phyloP scores from a whole-genome alignment of 2,329 filamentous ascomycete species.

The Aspergillus latus region DNA sequence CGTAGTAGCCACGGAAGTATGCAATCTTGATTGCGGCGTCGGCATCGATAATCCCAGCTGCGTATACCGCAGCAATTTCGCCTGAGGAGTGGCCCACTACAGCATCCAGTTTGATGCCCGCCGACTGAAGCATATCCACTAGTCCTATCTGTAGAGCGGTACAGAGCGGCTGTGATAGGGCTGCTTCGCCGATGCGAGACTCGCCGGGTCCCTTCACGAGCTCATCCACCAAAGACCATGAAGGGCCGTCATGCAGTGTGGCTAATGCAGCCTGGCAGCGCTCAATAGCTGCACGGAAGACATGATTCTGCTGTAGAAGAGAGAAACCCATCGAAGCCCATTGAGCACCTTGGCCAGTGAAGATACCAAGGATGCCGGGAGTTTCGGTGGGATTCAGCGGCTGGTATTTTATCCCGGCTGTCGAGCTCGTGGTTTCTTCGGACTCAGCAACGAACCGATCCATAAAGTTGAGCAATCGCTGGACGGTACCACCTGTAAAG shows the following conservation, averaged over 20 bases:
- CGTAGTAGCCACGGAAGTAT: constrained; percentile 44
- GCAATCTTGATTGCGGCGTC: constrained; percentile 43
- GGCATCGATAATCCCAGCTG: neutral
- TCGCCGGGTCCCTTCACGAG: constrained; percentile 1
- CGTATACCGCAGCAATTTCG: constrained; percentile 45
- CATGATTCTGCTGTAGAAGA: neutral
- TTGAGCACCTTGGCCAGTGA: constrained; percentile 15
- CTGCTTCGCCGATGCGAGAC: constrained; percentile 24
- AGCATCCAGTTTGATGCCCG: constrained; percentile 24
- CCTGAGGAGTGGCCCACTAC: constrained; percentile 35
- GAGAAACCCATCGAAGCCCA: constrained; percentile 24
- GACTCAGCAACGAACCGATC: neutral
- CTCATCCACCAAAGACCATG: neutral
- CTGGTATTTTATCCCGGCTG: neutral
- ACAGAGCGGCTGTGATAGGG: constrained; percentile 31
- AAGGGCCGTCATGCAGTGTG: constrained; percentile 5
- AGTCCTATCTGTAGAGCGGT: constrained; percentile 33
- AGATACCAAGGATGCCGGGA: constrained; percentile 10
- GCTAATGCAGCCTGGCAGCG: neutral
- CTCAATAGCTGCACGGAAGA: neutral
- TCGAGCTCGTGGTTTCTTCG: neutral
- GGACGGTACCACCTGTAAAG: neutral
- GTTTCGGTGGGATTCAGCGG: neutral
- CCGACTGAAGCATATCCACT: constrained; percentile 28
- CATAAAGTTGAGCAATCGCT: neutral